Evolutionary conservation across 2,329 filamentous ascomycete species (phyloP).

Genomic region (Alternaria rosae): DNA sequence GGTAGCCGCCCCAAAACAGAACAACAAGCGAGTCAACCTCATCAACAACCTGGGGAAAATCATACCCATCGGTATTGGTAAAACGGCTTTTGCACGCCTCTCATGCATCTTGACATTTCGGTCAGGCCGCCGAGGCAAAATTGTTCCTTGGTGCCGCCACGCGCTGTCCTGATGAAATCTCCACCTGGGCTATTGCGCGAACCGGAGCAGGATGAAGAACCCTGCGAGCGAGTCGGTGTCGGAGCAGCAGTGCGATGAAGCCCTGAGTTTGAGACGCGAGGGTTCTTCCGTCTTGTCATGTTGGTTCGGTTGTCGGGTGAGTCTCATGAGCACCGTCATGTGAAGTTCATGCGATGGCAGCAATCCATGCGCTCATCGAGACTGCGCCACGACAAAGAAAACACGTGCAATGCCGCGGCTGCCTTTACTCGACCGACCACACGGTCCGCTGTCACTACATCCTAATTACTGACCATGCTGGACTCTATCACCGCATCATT

Average conservation of each 20-base stretch:
- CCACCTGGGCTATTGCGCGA: slow-evolving; percentile 11
- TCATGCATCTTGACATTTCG: slow-evolving; percentile 2
- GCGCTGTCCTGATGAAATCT: slow-evolving; percentile 12
- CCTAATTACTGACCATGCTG: neutral
- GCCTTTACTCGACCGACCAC: neutral
- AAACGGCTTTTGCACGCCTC: slow-evolving; percentile 10
- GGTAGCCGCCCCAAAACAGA: neutral
- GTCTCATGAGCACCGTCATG: neutral
- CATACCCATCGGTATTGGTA: slow-evolving; percentile 6
- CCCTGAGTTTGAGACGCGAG: neutral
- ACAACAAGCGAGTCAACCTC: slow-evolving; percentile 12
- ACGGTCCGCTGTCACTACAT: neutral
- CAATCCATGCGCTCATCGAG: neutral
- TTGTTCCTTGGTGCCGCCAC: slow-evolving; percentile 2
- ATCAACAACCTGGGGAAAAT: slow-evolving; percentile 12
- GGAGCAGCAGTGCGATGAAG: neutral
- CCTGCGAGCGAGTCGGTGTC: neutral
- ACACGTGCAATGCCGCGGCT: neutral
- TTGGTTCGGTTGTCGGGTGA: neutral
- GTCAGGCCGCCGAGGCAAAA: slow-evolving; percentile 11
- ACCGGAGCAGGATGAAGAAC: slow-evolving; percentile 3
- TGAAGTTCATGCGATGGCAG: neutral
- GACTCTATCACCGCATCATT: neutral
- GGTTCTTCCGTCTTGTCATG: neutral
- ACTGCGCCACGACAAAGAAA: slow-evolving; percentile 2